Evolutionary conservation across 495 filamentous ascomycete species (phyloP).

Genomic region (Copromyces sp.): DNA sequence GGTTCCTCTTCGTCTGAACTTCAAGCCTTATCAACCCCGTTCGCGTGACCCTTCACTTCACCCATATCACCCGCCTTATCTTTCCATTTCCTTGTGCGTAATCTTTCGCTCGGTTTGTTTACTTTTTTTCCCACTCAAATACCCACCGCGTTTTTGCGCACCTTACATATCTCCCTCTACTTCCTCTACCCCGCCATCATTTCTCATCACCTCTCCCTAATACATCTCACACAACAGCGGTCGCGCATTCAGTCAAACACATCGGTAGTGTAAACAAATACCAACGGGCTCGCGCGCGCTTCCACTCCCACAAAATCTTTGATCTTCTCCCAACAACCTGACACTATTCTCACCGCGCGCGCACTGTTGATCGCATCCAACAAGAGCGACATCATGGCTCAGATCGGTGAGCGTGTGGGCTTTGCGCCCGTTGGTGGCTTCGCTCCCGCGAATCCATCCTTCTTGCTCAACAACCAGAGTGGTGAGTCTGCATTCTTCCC

Average conservation of each 20-base stretch:
- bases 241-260: background rate
- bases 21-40: background rate
- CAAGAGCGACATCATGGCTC: background rate
- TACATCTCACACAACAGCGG: background rate
- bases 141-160: background rate
- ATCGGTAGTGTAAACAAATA: background rate
- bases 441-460: background rate
- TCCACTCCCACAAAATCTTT: background rate
- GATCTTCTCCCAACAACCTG: background rate
- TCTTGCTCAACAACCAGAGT: background rate
- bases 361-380: background rate
- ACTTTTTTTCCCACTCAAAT: background rate
- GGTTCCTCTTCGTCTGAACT: background rate
- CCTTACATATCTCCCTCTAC: background rate
- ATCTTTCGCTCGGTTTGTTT: background rate
- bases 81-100: background rate
- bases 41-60: background rate
- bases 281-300: background rate
- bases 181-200: background rate
- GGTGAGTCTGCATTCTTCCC: background rate
- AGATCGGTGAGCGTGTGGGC: background rate
- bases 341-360: background rate
- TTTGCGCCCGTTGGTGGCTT: background rate
- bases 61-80: background rate
- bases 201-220: background rate